Evolutionary conservation across 352 stramenopile species (phyloP).

Genomic region (Thalassiosira delicatula): DNA sequence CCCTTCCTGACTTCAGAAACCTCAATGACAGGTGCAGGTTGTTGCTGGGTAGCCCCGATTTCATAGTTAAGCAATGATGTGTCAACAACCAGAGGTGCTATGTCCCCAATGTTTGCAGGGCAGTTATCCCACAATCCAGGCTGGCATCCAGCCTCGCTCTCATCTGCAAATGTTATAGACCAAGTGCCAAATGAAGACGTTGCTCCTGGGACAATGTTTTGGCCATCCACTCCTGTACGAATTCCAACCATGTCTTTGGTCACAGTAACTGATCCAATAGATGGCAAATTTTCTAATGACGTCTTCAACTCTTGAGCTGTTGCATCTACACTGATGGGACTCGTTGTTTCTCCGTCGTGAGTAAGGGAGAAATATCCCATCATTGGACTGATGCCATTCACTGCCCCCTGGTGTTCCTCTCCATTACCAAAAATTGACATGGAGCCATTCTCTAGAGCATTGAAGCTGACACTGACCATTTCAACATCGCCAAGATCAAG

Average conservation of each 20-base stretch:
- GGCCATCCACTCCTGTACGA: slow-evolving; percentile 27
- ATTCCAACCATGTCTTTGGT: slow-evolving; percentile 78
- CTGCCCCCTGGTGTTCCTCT: slow-evolving; percentile 45
- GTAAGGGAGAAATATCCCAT: slow-evolving; percentile 87
- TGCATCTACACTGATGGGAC: slow-evolving; percentile 89
- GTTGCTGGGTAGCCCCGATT: slow-evolving; percentile 56
- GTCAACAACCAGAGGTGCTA: slow-evolving; percentile 78
- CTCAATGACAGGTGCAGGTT: slow-evolving; percentile 58
- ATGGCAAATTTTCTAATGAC: slow-evolving; percentile 89
- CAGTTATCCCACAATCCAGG: slow-evolving; percentile 61
- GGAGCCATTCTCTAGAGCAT: slow-evolving; percentile 56
- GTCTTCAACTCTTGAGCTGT: slow-evolving; percentile 87
- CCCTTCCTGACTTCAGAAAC: slow-evolving; percentile 80
- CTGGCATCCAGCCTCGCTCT: slow-evolving; percentile 50
- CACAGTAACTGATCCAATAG: slow-evolving; percentile 88
- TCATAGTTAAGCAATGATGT: slow-evolving; percentile 47
- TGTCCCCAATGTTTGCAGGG: slow-evolving; percentile 86
- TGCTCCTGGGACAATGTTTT: slow-evolving; percentile 54
- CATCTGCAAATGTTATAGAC: slow-evolving; percentile 78
- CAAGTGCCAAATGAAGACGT: slow-evolving; percentile 64
- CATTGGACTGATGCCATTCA: slow-evolving; percentile 77
- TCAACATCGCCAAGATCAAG: slow-evolving; percentile 80
- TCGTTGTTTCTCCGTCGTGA: slow-evolving; percentile 86
- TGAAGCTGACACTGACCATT: slow-evolving; percentile 61
- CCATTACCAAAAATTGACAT: slow-evolving; percentile 59